phyloP scores from a whole-genome alignment of 805 yeast genomes.

The Yamadazyma endophytica region DNA sequence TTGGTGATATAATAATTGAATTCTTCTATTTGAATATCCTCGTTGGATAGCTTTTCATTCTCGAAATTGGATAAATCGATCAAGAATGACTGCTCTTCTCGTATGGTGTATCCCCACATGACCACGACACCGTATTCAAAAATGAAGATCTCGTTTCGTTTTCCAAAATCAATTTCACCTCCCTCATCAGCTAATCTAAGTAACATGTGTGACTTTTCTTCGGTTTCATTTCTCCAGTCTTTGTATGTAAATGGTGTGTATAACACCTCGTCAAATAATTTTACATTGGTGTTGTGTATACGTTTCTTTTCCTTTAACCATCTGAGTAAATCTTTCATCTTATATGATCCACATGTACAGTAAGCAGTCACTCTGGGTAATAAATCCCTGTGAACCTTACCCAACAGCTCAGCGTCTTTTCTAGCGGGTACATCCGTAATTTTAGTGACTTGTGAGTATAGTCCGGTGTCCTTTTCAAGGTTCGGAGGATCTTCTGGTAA shows the following conservation, averaged over 20 bases:
- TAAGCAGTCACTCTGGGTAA: slow-evolving; percentile 94
- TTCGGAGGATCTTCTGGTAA: slow-evolving; percentile 46
- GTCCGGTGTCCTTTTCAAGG: slow-evolving; percentile 18
- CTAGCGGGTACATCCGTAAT: slow-evolving; percentile 87
- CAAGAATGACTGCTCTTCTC: slow-evolving; percentile 79
- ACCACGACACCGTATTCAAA: slow-evolving; percentile 98
- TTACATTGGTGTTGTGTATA: slow-evolving; percentile 74
- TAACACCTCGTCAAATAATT: slow-evolving; percentile 88
- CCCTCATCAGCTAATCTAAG: slow-evolving; percentile 89
- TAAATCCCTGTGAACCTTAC: slow-evolving; percentile 77
- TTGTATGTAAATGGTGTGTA: slow-evolving; percentile 86
- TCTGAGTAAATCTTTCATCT: slow-evolving; percentile 78
- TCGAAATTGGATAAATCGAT: slow-evolving; percentile 87
- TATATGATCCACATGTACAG: slow-evolving; percentile 91
- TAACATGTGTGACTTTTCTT: slow-evolving; percentile 24
- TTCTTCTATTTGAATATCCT: slow-evolving; percentile 91
- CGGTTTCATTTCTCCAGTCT: slow-evolving; percentile 58
- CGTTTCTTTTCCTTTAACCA: slow-evolving; percentile 81
- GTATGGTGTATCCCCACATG: slow-evolving; percentile 88
- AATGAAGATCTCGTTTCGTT: slow-evolving; percentile 74
- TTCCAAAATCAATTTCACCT: slow-evolving; percentile 87
- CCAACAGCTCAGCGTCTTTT: slow-evolving; percentile 88
- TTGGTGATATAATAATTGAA: slow-evolving; percentile 92
- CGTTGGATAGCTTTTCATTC: slow-evolving; percentile 83
- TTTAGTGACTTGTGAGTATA: slow-evolving; percentile 77